Evolutionary conservation across 2,329 filamentous ascomycete genomes (phyloP).

Genomic region (Tolypocladium endophyticum): DNA sequence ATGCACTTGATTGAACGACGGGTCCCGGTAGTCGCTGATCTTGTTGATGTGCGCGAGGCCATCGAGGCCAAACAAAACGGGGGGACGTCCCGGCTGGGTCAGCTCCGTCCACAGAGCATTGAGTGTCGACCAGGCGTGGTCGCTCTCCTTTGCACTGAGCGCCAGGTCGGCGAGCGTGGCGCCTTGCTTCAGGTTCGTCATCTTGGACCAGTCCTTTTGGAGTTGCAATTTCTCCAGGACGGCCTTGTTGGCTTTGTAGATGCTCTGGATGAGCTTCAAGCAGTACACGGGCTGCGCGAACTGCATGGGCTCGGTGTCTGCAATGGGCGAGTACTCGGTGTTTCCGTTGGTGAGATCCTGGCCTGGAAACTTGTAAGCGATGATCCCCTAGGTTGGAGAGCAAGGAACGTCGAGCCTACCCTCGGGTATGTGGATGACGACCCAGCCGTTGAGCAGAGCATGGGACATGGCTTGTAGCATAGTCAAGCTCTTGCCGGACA

Average conservation of each 20-base stretch:
- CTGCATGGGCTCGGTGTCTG: constrained; percentile 42
- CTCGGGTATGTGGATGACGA: constrained; percentile 83
- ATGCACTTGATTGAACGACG: constrained; percentile 66
- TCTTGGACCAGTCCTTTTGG: constrained; percentile 30
- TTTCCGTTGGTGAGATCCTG: constrained; percentile 72
- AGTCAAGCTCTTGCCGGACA: constrained; percentile 79
- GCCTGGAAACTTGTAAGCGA: constrained; percentile 26
- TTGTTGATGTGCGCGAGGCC: constrained; percentile 74
- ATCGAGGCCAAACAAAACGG: constrained; percentile 68
- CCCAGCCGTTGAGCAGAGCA: constrained; percentile 73
- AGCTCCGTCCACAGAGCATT: constrained; percentile 75
- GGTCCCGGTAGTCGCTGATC: constrained; percentile 61
- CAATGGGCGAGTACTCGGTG: constrained; percentile 68
- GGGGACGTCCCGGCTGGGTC: constrained; percentile 35
- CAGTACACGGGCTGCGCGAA: constrained; percentile 76
- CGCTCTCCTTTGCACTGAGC: constrained; percentile 61
- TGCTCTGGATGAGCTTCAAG: constrained; percentile 61
- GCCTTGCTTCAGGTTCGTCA: constrained; percentile 38
- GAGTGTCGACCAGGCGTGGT: constrained; percentile 73
- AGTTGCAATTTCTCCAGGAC: constrained; percentile 46
- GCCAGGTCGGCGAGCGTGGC: constrained; percentile 58
- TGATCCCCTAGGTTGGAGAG: background rate
- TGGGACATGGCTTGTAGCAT: constrained; percentile 75
- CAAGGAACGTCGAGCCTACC: constrained; percentile 38
- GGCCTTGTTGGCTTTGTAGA: constrained; percentile 59